phyloP scores from a whole-genome alignment of 2,329 filamentous ascomycete genomes.

The Ophiostoma montium region DNA sequence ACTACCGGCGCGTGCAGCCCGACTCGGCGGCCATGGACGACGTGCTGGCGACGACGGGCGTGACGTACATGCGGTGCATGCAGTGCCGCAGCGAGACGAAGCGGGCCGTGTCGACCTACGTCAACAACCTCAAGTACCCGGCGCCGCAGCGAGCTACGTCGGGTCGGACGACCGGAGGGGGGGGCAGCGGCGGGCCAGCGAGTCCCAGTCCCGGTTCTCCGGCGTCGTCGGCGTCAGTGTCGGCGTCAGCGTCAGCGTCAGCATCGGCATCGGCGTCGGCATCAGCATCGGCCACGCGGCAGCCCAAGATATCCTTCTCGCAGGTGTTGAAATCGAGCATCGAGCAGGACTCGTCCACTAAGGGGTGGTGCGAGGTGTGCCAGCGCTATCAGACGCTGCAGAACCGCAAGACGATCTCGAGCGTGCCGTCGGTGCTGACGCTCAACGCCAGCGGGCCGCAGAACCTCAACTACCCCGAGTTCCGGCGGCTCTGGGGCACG shows the following conservation, averaged over 20 bases:
- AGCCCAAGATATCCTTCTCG: constrained; percentile 57
- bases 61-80: constrained; percentile 66
- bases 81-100: constrained; percentile 80
- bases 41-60: constrained; percentile 54
- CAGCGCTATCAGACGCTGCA: constrained; percentile 79
- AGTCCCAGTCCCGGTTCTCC: too few relatives aligned
- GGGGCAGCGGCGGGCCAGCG: background rate
- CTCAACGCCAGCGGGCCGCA: constrained; percentile 54
- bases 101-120: constrained; percentile 61
- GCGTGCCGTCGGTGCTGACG: constrained; percentile 72
- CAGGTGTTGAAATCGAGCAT: constrained; percentile 86
- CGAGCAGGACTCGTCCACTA: constrained; percentile 73
- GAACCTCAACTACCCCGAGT: constrained; percentile 49
- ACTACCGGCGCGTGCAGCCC: constrained; percentile 56
- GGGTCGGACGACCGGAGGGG: background rate
- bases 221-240: too few relatives aligned
- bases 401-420: constrained; percentile 71
- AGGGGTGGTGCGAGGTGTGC: constrained; percentile 88
- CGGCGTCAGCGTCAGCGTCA: too few relatives aligned
- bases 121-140: constrained; percentile 79
- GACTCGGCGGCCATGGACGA: constrained; percentile 55
- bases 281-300: constrained; percentile 36
- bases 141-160: constrained; percentile 20
- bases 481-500: constrained; percentile 72
- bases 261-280: too few relatives aligned